Conservation (phyloP, 78 protist genomes). For the Dictyostelium intermedium region DNA sequence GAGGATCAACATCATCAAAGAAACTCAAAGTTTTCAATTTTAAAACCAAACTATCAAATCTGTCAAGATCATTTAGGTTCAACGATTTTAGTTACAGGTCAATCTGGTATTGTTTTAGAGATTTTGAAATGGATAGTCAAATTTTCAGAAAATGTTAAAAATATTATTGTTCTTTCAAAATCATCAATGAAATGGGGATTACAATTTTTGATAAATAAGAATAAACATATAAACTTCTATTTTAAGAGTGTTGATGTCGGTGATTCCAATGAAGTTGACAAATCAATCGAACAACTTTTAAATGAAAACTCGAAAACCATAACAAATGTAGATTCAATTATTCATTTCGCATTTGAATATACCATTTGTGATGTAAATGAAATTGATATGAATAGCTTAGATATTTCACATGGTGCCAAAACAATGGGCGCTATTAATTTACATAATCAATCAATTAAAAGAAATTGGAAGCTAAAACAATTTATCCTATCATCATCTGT, state of each 20-base stretch:
- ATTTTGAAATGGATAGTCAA: conserved; percentile 36
- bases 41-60: not conserved
- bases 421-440: conserved; percentile 78
- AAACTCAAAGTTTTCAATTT: not conserved
- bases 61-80: not conserved
- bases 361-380: not conserved
- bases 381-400: not conserved
- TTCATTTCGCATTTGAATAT: conserved; percentile 52
- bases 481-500: conserved; percentile 72
- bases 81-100: conserved; percentile 30
- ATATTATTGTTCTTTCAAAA: conserved; percentile 29
- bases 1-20: not conserved
- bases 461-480: not conserved
- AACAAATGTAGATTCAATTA: conserved; percentile 8
- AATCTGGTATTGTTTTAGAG: conserved; percentile 32
- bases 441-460: conserved; percentile 33
- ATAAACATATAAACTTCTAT: not conserved
- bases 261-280: not conserved
- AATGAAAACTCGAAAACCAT: not conserved
- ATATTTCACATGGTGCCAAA: conserved; percentile 49
- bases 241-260: conserved; percentile 14
- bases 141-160: not conserved
- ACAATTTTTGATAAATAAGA: conserved; percentile 11
- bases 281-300: not conserved
- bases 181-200: conserved; percentile 60